Evolutionary conservation across 1,284 basidiomycete species (phyloP), one percentile per base, ranked within the genome.

Genomic region (Pterulicium gracile): DNA sequence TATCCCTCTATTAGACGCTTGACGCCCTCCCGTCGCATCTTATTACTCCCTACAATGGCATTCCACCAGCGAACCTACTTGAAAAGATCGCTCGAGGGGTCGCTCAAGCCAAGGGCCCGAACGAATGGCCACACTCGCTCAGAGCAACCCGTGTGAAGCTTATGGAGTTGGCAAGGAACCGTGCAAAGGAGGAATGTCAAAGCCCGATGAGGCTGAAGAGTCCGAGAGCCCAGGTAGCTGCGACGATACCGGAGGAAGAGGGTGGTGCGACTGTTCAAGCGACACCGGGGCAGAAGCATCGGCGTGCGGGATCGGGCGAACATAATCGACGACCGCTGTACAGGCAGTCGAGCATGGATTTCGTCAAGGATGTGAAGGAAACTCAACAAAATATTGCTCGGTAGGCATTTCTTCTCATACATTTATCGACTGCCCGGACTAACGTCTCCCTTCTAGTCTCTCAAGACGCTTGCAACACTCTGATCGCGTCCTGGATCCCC

Each of bases 271-370:
- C 35, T 54, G 58, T 35, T 67, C 66, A 44, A 64, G 68, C 24
- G 51, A 56, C 60, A 44, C n/a, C n/a, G n/a, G n/a, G n/a, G n/a
- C n/a, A n/a, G n/a, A 68, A 67, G 3, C 42, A 24, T n/a, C 19
- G 41, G 19, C n/a, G 15, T 12, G 20, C 15, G 42, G 43, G 47
- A 47, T 44, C 44, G 40, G 24, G 47, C 50, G 43, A 47, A 13
- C 39, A 44, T 22, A 57, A 59, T 32, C 72, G 69, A 50, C 73
- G 79, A 15, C 79, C 80, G 10, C 64, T 87, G 23, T 84, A 85
- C 60, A 70, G 82, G 50, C 84, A 86, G 64, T 86, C 82, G 27
- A 86, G 83, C 60, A 88, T 88, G 86, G 86, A 89, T 57, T 88
- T 87, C 55, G 74, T 88, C 61, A 74, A 73, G 52, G 55, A n/a